Base-by-base conservation (phyloP, 106 monocot genomes). In the Platanthera guangdongensis region DNA sequence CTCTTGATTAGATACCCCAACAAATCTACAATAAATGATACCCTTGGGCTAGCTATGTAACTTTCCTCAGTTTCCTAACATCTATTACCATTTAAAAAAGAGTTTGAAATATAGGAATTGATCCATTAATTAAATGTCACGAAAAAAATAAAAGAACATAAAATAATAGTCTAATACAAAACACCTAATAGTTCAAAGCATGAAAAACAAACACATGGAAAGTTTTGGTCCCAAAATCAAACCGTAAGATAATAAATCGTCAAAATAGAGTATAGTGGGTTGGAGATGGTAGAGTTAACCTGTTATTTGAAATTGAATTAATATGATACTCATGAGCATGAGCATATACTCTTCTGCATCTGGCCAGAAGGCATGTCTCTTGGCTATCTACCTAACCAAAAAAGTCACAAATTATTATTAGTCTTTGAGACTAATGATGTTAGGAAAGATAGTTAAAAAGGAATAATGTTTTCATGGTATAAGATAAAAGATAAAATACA, bases 301-400 rank as follows among this genome's bases (percentile, higher is more conserved):
- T 95, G 86, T 95, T 95, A 84, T 81, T 90, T 71, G 95, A 95
- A 67, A 95, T 92, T 47, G 95, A 95, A 52, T 95, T 95, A 19
- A 95, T 95, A 75, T 95, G 92, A 80, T 92, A 95, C 76, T 95
- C 92, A 88, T 95, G 95, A 32, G 92, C 95, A 85, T 95, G 95
- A 77, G 92, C 84, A 88, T 87, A 95, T 63, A 90, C 76, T 76
- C 89, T 82, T 76, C 92, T 84, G 70, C 95, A 95, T 78, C 82
- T 92, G 22, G 92, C 83, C 72, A 83, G 68, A 76, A 89, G 84
- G 60, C 80, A 89, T 50, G 86, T 92, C 74, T 95, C 95, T 51
- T 84, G 82, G 80, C 82, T 81, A 22, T 84, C 32, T 63, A 92
- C 83, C 95, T 95, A 74, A 60, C n/a, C 22, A 60, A 64, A 57